Evolutionary conservation across 306 rosid species (phyloP).

Genomic region (cucumber (Cucumis sativus)): Cucumber_9930_V3 NC_026657.2:32043501-32044000

Average conservation of each 20-base stretch:
- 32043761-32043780: background rate
- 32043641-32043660: constrained; percentile 85
- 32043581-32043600: background rate
- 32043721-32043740: constrained; percentile 2
- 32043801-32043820: constrained; percentile 67
- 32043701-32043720: constrained; percentile 53
- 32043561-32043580: background rate
- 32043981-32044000: constrained; percentile 77
- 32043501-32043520: background rate
- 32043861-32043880: constrained; percentile 47
- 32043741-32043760: background rate
- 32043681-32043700: constrained; percentile 73
- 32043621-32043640: background rate
- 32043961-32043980: constrained; percentile 60
- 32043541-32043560: background rate
- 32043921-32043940: background rate
- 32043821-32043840: constrained; percentile 80
- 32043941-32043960: constrained; percentile 8
- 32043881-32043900: background rate
- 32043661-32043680: constrained; percentile 85
- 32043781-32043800: constrained; percentile 1
- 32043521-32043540: background rate
- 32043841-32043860: constrained; percentile 73
- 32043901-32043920: background rate
- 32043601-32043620: background rate